A percentile compares a stretch with the other conserved stretches of the same genome.
phyloP scores from a whole-genome alignment of 2,329 filamentous ascomycete genomes.

The Colletotrichum sojae region DNA sequence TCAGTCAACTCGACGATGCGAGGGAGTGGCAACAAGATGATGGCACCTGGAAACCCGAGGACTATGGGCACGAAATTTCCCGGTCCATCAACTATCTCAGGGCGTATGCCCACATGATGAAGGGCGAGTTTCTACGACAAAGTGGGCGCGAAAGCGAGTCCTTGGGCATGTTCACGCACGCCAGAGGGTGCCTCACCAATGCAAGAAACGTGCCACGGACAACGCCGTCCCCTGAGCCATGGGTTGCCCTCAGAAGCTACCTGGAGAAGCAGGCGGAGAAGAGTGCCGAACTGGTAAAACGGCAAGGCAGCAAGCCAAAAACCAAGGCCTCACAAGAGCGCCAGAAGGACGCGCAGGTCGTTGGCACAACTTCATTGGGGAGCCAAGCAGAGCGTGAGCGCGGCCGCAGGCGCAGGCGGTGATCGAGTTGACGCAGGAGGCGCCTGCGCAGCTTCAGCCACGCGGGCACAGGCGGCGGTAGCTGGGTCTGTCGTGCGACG shows the following conservation, averaged over 20 bases:
- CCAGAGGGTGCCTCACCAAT: not conserved
- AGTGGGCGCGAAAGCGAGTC: not conserved
- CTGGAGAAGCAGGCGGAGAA: not conserved
- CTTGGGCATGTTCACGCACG: not conserved
- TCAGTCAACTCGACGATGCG: slow-evolving; percentile 6
- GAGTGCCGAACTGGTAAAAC: not conserved
- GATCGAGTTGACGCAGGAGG: slow-evolving; percentile 29
- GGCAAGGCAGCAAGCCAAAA: slow-evolving; percentile 26
- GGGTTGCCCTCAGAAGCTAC: slow-evolving; percentile 2
- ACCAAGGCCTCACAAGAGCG: slow-evolving; percentile 14
- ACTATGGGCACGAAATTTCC: slow-evolving; percentile 5
- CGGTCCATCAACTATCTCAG: slow-evolving; percentile 28
- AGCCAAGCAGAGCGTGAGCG: not conserved
- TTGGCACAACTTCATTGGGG: slow-evolving; percentile 34
- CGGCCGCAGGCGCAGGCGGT: not conserved
- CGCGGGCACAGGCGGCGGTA: not conserved
- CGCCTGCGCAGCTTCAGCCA: not conserved
- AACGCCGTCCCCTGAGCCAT: not conserved
- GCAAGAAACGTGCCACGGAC: not conserved
- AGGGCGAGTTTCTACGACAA: not conserved
- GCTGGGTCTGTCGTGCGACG: not conserved
- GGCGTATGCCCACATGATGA: slow-evolving; percentile 19
- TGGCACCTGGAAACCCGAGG: slow-evolving; percentile 9
- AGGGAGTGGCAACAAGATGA: not conserved
- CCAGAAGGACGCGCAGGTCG: not conserved